Conservation (phyloP, 129 eudicot species). For the Chrysanthemum lavandulifolium region DNA sequence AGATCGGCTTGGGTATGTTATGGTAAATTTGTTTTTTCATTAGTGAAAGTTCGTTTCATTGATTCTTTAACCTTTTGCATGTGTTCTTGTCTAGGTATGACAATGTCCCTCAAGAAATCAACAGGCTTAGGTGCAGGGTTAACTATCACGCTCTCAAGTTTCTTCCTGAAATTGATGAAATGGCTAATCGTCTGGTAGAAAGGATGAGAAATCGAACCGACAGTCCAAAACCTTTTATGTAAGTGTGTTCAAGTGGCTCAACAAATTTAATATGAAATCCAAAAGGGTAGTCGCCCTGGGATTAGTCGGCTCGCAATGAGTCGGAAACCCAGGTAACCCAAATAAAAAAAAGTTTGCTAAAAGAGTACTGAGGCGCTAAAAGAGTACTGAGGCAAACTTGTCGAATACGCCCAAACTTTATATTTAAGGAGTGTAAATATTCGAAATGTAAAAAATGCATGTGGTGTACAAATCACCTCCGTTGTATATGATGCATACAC, state of each 20-base stretch:
- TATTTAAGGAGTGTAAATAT: background rate
- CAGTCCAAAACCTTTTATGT: slow-evolving; percentile 89
- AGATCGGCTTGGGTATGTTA: too few relatives aligned
- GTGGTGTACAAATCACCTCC: too few relatives aligned
- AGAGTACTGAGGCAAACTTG: background rate
- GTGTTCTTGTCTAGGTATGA: slow-evolving; percentile 62
- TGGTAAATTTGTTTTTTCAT: background rate
- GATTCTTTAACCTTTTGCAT: background rate
- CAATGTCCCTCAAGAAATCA: slow-evolving; percentile 94
- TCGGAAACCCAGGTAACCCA: too few relatives aligned
- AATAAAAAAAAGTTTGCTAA: background rate
- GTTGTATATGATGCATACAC: too few relatives aligned
- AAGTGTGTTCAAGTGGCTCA: slow-evolving; percentile 20
- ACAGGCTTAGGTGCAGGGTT: slow-evolving; percentile 90
- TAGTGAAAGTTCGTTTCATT: background rate
- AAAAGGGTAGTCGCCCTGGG: too few relatives aligned
- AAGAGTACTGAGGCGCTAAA: too few relatives aligned
- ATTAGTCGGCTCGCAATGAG: too few relatives aligned
- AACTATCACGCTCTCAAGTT: slow-evolving; percentile 94
- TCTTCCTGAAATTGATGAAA: slow-evolving; percentile 93
- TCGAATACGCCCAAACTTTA: background rate
- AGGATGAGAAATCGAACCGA: slow-evolving; percentile 96
- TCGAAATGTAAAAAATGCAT: too few relatives aligned
- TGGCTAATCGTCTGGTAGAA: slow-evolving; percentile 84
- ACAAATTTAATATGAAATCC: background rate